Conservation (phyloP, 2,329 filamentous ascomycete genomes). For the Fusarium sp. region DNA sequence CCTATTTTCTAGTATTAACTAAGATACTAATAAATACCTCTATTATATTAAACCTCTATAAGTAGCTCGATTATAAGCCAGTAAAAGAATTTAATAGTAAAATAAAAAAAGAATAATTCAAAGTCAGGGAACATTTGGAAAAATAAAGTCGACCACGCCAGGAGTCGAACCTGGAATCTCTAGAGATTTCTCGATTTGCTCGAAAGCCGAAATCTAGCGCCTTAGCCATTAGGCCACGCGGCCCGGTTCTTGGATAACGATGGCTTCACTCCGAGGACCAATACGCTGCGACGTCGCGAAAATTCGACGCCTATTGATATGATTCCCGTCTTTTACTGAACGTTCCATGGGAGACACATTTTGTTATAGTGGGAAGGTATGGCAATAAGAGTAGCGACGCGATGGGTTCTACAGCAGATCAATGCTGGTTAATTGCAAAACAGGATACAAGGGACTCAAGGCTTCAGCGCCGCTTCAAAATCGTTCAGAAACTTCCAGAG, state of each 20-base stretch:
- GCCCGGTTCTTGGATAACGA: not conserved
- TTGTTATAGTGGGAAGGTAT: rapidly evolving
- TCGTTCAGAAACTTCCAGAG: conserved; percentile 12
- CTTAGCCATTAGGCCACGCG: conserved; percentile 28
- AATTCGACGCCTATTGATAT: no score
- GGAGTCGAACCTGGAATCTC: conserved; percentile 27
- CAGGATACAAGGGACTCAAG: not conserved
- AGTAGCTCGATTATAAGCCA: rapidly evolving
- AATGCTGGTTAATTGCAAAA: no score
- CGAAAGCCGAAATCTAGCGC: conserved; percentile 21
- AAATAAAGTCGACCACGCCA: conserved; percentile 3
- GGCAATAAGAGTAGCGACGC: rapidly evolving
- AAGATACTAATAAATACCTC: not conserved
- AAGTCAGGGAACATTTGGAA: not conserved
- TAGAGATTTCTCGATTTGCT: conserved; percentile 7
- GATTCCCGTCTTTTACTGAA: not conserved
- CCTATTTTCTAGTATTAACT: no score
- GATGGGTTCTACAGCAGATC: not conserved
- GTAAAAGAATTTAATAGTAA: no score
- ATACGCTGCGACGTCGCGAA: rapidly evolving
- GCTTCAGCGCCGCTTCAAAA: not conserved
- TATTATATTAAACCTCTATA: no score
- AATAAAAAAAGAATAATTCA: not conserved
- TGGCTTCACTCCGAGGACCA: rapidly evolving
- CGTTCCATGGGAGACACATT: rapidly evolving